Evolutionary conservation across 169 alveolate species (phyloP).

Genomic region (Eimeria tenella): DNA sequence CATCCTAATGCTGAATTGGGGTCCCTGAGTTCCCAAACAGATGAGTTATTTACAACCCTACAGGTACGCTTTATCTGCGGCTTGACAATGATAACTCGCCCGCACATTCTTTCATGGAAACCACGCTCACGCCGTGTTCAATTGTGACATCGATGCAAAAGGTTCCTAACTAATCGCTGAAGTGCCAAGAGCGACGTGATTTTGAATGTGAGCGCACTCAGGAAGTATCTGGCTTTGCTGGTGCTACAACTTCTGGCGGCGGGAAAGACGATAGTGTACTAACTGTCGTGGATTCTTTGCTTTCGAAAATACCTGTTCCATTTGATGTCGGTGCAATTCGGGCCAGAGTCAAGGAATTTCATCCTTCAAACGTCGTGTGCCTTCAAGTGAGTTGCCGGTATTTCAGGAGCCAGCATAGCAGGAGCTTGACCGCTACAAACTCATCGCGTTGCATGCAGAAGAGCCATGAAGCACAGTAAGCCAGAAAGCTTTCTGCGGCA

Average conservation of each 20-base stretch:
- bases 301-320: slow-evolving; percentile 89
- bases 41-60: slow-evolving; percentile 89
- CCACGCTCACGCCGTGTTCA: not conserved
- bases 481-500: not conserved
- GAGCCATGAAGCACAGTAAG: not conserved
- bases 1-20: slow-evolving; percentile 98
- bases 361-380: slow-evolving; percentile 94
- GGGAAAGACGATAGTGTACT: slow-evolving; percentile 90
- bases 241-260: slow-evolving; percentile 82
- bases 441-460: not conserved
- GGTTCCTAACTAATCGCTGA: too few relatives aligned
- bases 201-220: not conserved
- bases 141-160: not conserved
- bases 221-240: slow-evolving; percentile 83
- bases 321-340: slow-evolving; percentile 83
- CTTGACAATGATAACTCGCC: not conserved
- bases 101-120: not conserved
- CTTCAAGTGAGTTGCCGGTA: slow-evolving; percentile 81
- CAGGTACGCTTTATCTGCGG: slow-evolving; percentile 88
- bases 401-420: not conserved
- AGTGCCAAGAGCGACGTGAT: not conserved
- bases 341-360: slow-evolving; percentile 80
- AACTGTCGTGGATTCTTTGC: slow-evolving; percentile 88
- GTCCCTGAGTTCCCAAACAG: slow-evolving; percentile 94
- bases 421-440: not conserved